Evolutionary conservation across 2,329 filamentous ascomycete genomes (phyloP).

Genomic region (Fusarium dimerum): DNA sequence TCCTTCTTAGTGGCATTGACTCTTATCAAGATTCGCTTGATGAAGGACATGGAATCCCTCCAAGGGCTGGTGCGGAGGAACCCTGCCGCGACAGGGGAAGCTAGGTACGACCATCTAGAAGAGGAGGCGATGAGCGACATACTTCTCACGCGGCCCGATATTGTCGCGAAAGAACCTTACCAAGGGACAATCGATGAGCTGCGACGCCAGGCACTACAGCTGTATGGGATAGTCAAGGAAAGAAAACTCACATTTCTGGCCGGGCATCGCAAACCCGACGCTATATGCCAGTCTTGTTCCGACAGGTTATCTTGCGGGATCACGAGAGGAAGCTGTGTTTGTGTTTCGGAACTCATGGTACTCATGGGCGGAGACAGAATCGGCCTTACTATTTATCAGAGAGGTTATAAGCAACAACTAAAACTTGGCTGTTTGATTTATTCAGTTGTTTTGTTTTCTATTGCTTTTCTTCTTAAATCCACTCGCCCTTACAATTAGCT

Average conservation of each 20-base stretch:
- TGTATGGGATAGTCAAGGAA: constrained; percentile 6
- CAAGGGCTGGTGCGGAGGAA: background rate
- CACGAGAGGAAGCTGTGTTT: constrained; percentile 11
- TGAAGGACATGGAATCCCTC: constrained; percentile 4
- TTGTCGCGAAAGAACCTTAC: background rate
- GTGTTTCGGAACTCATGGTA: constrained; percentile 12
- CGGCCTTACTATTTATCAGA: constrained; percentile 3
- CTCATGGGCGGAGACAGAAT: constrained; percentile 10
- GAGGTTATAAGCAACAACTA: background rate
- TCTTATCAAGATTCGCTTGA: constrained; percentile 8
- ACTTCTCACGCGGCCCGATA: constrained; percentile 1
- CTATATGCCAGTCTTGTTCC: constrained; percentile 1
- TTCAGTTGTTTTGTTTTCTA: too few species aligned
- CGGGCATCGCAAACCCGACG: constrained; percentile 3
- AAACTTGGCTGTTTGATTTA: too few species aligned
- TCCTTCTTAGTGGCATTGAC: constrained; percentile 7
- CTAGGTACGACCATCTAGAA: background rate
- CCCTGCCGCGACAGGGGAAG: background rate
- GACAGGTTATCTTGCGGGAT: background rate
- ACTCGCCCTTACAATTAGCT: too few species aligned
- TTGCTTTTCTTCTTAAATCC: too few species aligned
- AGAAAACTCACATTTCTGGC: constrained; percentile 8
- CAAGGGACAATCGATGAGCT: background rate
- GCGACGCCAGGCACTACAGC: background rate
- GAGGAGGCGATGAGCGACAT: constrained; percentile 12